Evolutionary conservation across 257 asterid genomes (phyloP).

Genomic region (Echites panduratus): DNA sequence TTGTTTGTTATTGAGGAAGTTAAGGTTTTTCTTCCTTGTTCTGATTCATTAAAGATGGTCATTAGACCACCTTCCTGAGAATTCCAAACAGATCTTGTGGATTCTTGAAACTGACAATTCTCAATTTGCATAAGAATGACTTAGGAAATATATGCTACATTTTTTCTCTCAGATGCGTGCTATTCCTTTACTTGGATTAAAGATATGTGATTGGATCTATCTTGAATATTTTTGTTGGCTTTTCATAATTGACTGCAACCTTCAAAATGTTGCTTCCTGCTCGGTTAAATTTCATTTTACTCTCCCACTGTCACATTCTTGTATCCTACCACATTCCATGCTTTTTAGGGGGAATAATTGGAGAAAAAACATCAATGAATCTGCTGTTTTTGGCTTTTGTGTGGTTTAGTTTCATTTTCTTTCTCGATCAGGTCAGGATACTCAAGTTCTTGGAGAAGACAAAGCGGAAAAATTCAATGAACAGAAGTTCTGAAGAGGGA

Average conservation of each 20-base stretch:
- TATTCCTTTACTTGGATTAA: neutral
- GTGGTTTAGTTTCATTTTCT: conserved; percentile 14
- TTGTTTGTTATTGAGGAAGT: neutral
- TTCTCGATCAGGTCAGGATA: conserved; percentile 65
- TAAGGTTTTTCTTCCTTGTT: neutral
- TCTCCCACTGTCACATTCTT: neutral
- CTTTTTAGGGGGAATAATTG: neutral
- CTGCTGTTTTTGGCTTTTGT: neutral
- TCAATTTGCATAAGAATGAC: neutral
- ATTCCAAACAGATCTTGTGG: neutral
- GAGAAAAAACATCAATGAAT: neutral
- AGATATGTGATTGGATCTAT: neutral
- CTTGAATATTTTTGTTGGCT: neutral
- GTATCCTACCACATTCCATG: conserved; percentile 3
- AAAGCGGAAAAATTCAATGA: conserved; percentile 69
- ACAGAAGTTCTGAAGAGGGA: conserved; percentile 48
- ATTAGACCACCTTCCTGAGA: neutral
- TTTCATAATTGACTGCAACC: neutral
- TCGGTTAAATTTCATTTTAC: neutral
- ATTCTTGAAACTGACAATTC: neutral
- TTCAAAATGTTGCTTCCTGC: neutral
- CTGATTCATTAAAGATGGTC: neutral
- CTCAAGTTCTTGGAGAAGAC: conserved; percentile 64
- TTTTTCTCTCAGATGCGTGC: neutral
- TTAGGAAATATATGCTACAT: neutral